Evolutionary conservation across 2,329 filamentous ascomycete species (phyloP).

Genomic region (Stagonosporopsis rhizophila): DNA sequence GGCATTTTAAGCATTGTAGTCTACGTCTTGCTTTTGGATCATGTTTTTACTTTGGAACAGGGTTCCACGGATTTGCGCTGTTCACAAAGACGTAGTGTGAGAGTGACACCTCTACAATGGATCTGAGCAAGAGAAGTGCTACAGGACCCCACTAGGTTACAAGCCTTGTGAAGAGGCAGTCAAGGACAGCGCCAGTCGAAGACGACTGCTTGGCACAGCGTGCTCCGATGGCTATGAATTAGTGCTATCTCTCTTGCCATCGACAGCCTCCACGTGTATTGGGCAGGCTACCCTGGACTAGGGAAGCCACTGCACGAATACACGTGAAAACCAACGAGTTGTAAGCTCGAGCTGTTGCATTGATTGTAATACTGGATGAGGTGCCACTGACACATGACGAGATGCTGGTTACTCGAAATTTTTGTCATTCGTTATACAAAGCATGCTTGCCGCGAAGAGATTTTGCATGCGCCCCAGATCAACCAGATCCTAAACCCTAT

Average conservation of each 20-base stretch:
- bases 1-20: background rate
- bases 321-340: background rate
- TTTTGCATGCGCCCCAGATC: conserved; percentile 18
- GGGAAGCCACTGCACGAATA: background rate
- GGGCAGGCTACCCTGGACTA: background rate
- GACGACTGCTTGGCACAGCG: background rate
- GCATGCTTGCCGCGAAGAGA: conserved; percentile 14
- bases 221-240: background rate
- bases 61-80: too few relatives aligned
- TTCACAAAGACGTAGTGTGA: too few relatives aligned
- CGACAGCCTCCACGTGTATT: background rate
- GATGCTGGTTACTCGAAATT: background rate
- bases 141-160: background rate
- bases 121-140: background rate
- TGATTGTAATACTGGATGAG: background rate
- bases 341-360: background rate
- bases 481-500: conserved; percentile 20
- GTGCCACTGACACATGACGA: background rate
- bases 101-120: background rate
- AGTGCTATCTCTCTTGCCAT: background rate
- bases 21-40: too few relatives aligned
- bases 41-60: too few relatives aligned
- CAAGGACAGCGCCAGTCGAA: background rate
- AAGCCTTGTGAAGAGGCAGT: conserved; percentile 1
- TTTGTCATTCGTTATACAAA: conserved; percentile 10